Percentiles rank a stretch among this genome's conserved stretches.
phyloP scores from a whole-genome alignment of 2,329 filamentous ascomycete species.

The Calonectria pseudoturangicola region DNA sequence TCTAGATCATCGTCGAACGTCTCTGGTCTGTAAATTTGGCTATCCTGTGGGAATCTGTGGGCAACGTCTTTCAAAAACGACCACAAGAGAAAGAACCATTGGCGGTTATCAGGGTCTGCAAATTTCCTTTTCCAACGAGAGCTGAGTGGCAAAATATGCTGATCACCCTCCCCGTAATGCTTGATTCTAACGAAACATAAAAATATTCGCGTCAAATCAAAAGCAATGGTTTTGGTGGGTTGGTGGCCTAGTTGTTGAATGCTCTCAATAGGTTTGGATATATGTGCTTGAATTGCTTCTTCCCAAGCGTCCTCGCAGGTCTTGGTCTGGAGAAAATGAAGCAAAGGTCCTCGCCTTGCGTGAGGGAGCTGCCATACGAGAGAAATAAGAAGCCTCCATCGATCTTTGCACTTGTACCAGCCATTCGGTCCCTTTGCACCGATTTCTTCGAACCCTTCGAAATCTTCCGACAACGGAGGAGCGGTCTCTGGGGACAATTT shows the following conservation, averaged over 20 bases:
- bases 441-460: constrained; percentile 53
- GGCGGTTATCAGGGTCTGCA: constrained; percentile 20
- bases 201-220: constrained; percentile 58
- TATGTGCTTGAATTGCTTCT: constrained; percentile 42
- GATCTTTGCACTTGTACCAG: constrained; percentile 55
- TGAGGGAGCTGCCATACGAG: constrained; percentile 58
- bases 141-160: constrained; percentile 45
- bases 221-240: constrained; percentile 46
- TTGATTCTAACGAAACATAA: constrained; percentile 56
- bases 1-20: constrained; percentile 41
- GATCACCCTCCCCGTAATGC: constrained; percentile 43
- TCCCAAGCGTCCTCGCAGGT: constrained; percentile 47
- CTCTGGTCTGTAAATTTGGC: constrained; percentile 57
- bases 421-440: constrained; percentile 41
- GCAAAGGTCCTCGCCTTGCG: constrained; percentile 52
- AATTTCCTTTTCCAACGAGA: constrained; percentile 45
- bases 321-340: constrained; percentile 49
- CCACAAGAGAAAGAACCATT: constrained; percentile 51
- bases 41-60: constrained; percentile 57
- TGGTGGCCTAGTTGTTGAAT: constrained; percentile 34
- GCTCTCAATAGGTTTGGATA: constrained; percentile 44
- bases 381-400: constrained; percentile 56
- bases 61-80: constrained; percentile 54
- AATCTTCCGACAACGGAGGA: constrained; percentile 47
- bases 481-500: constrained; percentile 2